Conservation (phyloP, 2,329 filamentous ascomycete species). For the Sarocladiaceae sp. region DNA sequence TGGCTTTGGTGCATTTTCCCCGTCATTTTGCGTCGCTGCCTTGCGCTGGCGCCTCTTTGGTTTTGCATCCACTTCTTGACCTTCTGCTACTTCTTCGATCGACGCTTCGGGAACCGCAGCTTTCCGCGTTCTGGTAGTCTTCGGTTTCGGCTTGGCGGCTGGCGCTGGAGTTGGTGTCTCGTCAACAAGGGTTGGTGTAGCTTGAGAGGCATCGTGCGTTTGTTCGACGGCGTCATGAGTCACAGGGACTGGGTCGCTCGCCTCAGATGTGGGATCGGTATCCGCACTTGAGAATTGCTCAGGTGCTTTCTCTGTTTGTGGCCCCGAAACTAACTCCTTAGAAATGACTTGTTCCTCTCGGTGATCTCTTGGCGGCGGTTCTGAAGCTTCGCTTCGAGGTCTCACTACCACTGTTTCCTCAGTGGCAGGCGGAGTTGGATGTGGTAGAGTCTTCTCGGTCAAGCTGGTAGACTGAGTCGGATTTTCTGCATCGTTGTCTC, state of each 20-base stretch:
- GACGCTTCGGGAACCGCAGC: background rate
- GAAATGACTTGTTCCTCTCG: too few relatives aligned
- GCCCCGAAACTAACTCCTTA: too few relatives aligned
- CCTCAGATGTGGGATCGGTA: too few relatives aligned
- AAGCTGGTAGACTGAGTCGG: background rate
- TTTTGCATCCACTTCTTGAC: conserved; percentile 15
- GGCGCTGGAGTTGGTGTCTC: background rate
- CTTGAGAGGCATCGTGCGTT: background rate
- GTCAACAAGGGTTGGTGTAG: background rate
- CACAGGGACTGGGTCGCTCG: too few relatives aligned
- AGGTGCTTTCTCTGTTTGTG: background rate
- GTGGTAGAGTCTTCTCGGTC: background rate
- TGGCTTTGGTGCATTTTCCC: conserved; percentile 11
- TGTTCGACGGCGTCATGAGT: background rate
- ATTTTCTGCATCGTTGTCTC: background rate
- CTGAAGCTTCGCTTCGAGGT: too few relatives aligned
- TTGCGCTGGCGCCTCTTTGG: conserved; percentile 18
- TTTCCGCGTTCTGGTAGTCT: conserved; percentile 16
- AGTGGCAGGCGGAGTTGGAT: background rate
- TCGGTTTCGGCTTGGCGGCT: conserved; percentile 11
- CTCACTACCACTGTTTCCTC: too few relatives aligned
- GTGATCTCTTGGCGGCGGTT: too few relatives aligned
- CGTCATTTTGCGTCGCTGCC: background rate
- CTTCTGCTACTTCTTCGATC: conserved; percentile 13
- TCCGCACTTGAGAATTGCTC: background rate